phyloP scores from a whole-genome alignment of 805 yeast species.

The Ogataea naganishii region DNA sequence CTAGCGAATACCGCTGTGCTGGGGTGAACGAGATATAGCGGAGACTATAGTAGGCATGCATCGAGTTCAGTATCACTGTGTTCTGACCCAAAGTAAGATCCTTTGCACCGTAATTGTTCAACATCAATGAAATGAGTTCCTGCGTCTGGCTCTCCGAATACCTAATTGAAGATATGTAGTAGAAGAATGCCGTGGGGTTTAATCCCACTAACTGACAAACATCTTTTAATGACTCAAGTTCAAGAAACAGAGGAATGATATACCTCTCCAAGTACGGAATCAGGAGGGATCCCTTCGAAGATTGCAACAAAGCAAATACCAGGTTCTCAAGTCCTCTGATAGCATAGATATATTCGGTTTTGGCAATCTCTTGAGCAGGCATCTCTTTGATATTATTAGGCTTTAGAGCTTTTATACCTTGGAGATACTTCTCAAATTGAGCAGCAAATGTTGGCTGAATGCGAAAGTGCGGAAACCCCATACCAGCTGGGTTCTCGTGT shows the following conservation, averaged over 20 bases:
- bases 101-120: constrained; percentile 25
- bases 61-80: constrained; percentile 55
- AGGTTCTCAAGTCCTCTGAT: constrained; percentile 59
- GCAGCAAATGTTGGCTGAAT: constrained; percentile 24
- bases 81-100: constrained; percentile 52
- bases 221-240: constrained; percentile 62
- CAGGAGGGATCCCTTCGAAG: constrained; percentile 45
- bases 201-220: constrained; percentile 65
- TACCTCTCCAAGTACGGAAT: constrained; percentile 41
- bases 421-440: constrained; percentile 35
- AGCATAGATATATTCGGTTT: constrained; percentile 52
- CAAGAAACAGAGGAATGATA: constrained; percentile 63
- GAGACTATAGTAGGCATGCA: constrained; percentile 63
- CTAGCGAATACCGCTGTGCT: constrained; percentile 38
- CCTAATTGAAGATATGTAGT: constrained; percentile 38
- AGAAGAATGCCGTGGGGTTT: constrained; percentile 40
- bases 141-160: constrained; percentile 33
- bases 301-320: constrained; percentile 42
- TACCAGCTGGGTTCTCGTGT: constrained; percentile 25
- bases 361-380: constrained; percentile 47
- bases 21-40: constrained; percentile 47
- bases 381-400: constrained; percentile 18
- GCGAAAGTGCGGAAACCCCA: constrained; percentile 18
- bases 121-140: constrained; percentile 34
- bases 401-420: constrained; percentile 29